Base-by-base conservation (phyloP, 495 filamentous ascomycete genomes). In the Hyphodiscus hymeniophilus region DNA sequence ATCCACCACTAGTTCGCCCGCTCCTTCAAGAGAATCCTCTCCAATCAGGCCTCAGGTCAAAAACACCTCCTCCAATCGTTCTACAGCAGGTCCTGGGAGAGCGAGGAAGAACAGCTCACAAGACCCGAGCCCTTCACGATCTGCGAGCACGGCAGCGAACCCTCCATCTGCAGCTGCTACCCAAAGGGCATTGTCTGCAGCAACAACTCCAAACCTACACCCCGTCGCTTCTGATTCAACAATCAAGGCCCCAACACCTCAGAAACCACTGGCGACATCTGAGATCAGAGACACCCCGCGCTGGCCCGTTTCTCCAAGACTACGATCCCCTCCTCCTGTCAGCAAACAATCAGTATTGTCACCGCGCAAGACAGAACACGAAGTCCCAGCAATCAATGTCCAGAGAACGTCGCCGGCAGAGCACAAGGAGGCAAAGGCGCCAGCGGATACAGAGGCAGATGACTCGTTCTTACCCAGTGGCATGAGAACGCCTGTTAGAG, bases 41-140 rank as follows among this genome's bases (percentile, higher is more conserved):
- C 73, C 73, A 13, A 64, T 61, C 18, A 56, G 71, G 55, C 67
- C 50, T 33, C 50, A 53, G 42, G 55, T 46, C 23, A 65, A 61
- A 51, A 24, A 52, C 7, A 50, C 15, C 23, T 28, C 48, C 6
- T 45, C 62, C n/a, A 53, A 63, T 15, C 64, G 61, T 41, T 42
- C 48, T 8, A 42, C 55, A 16, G 52, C 52, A 22, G 59, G 62
- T 13, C 59, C 67, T 11, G 68, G 73, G 40, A 70, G 76, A 51
- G 82, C 85, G 42, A 77, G 84, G 55, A 87, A 86, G 66, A 81
- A 79, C 61, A 75, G 68, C 48, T 71, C 74, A 47, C 75, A 81
- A 49, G 86, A 90, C 45, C 65, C 72, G 31, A 89, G 81, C 54
- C 87, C 87, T 1, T 69, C 68, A 46, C 74, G 85, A 57, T 64